Base-by-base conservation (phyloP, 306 rosid genomes). In the Vigna angularis region DNA sequence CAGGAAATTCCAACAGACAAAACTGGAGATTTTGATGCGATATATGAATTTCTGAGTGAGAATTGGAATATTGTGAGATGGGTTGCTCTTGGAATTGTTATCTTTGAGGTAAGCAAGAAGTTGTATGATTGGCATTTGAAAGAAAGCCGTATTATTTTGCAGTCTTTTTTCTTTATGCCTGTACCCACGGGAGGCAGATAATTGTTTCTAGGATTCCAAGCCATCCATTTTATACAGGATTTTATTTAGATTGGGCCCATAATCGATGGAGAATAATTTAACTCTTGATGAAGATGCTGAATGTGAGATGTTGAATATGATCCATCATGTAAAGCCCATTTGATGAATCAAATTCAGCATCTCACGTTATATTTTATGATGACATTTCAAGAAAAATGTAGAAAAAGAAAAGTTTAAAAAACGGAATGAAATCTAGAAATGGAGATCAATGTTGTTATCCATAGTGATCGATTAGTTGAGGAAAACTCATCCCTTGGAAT, bases 1-100 rank as follows among this genome's bases (percentile, higher is more conserved):
- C 75, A 96, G 99, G 97, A 88, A 77, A 87, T 96, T 84, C 99
- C 99, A 51, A 75, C 50, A 1, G 99, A 96, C 80, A 80, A 52
- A 75, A 91, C 93, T 69, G 98, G 99, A 76, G 86, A 87, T 82
- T 96, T 96, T 75, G 87, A 87, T 38, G 81, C 68, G 93, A 85
- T 96, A 77, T 93, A 91, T 74, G 81, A 44, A 18, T 90, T 96
- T 76, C 86, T 93, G 67, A 73, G 84, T 59, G 88, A 82, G 76
- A 86, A 96, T 77, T 96, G 99, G 99, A 58, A 84, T 20, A 90
- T 96, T 74, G 85, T 85, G 40, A 90, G 55, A 85, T 96, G 99
- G 99, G 96, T 96, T 70, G 91, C 93, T 80, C 90, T 96, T 78
- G 99, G 97, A 81, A 90, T 85, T 80, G 93, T 95, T 74, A 72